Evolutionary conservation across 1,139 yeast species (phyloP), one percentile per base, ranked within the genome.

Genomic region (Hyphopichia fennica): DNA sequence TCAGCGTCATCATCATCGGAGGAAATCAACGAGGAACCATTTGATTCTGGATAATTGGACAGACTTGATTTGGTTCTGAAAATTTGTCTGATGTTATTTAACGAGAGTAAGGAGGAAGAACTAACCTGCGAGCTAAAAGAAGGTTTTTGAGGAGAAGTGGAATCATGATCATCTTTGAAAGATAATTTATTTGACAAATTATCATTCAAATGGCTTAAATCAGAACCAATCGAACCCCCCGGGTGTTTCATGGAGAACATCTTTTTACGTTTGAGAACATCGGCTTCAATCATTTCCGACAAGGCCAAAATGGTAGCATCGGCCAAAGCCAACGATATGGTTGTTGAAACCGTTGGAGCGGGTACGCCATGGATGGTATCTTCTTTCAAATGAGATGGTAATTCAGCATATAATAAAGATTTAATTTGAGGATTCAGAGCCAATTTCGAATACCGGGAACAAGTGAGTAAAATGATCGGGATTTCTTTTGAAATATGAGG

Each of bases 301-400:
- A 89, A 64, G 0, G 95, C 85, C 41, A 89, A 75, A 28, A 87
- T 78, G 17, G 86, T 78, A 0, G 95, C 87, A 57, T 89, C 96
- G 4, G 95, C 87, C 36, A 89, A 68, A 0, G 87, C 82, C 41
- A 89, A 65, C 46, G 90, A 79, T 29, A 90, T 69, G 0, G 96
- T 86, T 2, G 96, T 85, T 7, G 95, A 81, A 5, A 89, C 80
- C 0, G 96, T 88, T 1, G 97, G 97, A 0, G 96, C 96, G 7
- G 91, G 87, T 14, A 89, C 60, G 0, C 96, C 96, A 56, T 86
- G 88, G n/a, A 86, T 68, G 4, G 72, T 59, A 32, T 76, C 77
- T 52, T 89, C 96, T 32, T 77, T 69, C 43, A 82, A 70, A 34
- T 69, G 64, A 1, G 66, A 47, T 0, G 93, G 87, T 29, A 87